Evolutionary conservation across 202 grass and related monocot species (phyloP).

Genomic region (Digitaria exilis): DNA sequence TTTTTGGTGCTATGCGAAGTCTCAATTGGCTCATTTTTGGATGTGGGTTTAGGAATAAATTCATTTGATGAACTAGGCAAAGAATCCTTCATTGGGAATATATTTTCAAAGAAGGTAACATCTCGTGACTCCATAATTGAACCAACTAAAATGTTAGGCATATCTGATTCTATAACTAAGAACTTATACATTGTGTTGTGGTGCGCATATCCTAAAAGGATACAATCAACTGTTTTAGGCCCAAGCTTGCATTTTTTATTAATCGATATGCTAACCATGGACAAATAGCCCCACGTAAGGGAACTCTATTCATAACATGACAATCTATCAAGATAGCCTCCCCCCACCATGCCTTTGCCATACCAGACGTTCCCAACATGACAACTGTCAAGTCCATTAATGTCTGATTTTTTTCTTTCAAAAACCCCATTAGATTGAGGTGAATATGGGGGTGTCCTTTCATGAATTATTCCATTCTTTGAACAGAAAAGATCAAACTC

Average conservation of each 20-base stretch:
- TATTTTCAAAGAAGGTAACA: not conserved
- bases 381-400: not conserved
- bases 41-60: too few relatives aligned
- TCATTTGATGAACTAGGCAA: too few relatives aligned
- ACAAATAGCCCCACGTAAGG: not conserved
- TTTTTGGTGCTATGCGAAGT: not conserved
- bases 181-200: not conserved
- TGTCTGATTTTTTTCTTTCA: not conserved
- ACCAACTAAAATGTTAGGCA: not conserved
- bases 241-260: too few relatives aligned
- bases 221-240: too few relatives aligned
- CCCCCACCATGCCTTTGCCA: not conserved
- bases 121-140: not conserved
- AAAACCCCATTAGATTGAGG: not conserved
- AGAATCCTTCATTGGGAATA: not conserved
- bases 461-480: not conserved
- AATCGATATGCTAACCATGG: not conserved
- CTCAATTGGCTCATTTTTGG: too few relatives aligned
- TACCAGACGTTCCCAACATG: not conserved
- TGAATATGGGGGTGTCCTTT: not conserved
- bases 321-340: not conserved
- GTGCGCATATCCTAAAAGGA: not conserved
- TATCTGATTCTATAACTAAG: not conserved
- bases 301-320: not conserved
- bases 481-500: not conserved